Evolutionary conservation across 116 monocot genomes (phyloP), one percentile per base, ranked within the genome.

Genomic region (Phalaenopsis hybrid): DNA sequence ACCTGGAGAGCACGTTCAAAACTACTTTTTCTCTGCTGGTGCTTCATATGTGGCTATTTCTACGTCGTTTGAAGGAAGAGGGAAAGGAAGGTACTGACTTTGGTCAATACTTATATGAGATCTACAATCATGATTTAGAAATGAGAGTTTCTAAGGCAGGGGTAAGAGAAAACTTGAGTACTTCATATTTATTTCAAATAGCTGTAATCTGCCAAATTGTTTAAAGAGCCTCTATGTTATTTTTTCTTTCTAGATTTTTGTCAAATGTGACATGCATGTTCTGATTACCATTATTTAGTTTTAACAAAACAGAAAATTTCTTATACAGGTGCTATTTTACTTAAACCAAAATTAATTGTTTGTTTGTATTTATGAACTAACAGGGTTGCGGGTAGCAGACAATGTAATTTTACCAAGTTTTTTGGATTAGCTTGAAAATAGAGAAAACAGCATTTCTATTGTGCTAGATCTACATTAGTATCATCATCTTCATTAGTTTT

Each of bases 1-100:
- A 88, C 55, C 87, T 99, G 95, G 98, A 99, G 89, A 99, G 93
- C 87, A 99, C 98, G 58, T 99, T 99, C 86, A 99, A 95, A 81
- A 99, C 98, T 17, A 95, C 98, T 79, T 99, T 93, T 84, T 90
- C 98, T 23, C 85, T 99, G 82, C 93, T 99, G 69, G 92, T 99
- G 67, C 93, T 99, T 81, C 98, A 99, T 85, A 93, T 93, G 98
- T 99, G 98, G 98, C 93, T 99, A 58, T 88, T 92, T 84, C 89
- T 99, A 81, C 92, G 93, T 20, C 91, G 95, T 75, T 82, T 99
- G 84, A 99, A 89, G 84, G 95, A 95, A 88, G 95, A 99, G 37
- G 95, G 95, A 50, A 93, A 92, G 81, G 98, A 94, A 88, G 98
- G 98, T 28, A 81, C 80, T 81, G 88, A 99, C 59, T 92, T 99